Conservation (phyloP, 2,329 filamentous ascomycete species). For the Hypoxylon rubiginosum region DNA sequence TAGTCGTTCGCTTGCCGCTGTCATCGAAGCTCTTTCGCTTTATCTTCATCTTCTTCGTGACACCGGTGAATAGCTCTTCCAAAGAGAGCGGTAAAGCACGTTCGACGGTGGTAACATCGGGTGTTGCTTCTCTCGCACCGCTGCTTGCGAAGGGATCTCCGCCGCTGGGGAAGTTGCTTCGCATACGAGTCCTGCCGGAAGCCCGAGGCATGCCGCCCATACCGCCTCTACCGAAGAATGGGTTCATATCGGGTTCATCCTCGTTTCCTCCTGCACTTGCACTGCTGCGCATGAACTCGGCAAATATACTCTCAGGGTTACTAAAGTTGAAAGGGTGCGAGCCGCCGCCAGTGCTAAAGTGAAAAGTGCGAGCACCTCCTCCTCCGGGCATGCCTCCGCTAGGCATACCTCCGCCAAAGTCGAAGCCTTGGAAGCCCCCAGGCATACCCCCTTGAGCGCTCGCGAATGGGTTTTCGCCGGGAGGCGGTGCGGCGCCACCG, state of each 20-base stretch:
- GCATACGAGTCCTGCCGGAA: constrained; percentile 54
- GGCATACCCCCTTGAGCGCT: constrained; percentile 66
- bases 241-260: constrained; percentile 57
- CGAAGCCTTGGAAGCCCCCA: constrained; percentile 67
- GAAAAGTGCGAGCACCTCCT: constrained; percentile 68
- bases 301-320: constrained; percentile 86
- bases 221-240: constrained; percentile 62
- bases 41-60: constrained; percentile 97
- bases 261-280: constrained; percentile 56
- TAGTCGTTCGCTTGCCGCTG: constrained; percentile 84
- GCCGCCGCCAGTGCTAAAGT: constrained; percentile 72
- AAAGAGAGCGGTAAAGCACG: constrained; percentile 83
- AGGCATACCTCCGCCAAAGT: constrained; percentile 58
- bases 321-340: constrained; percentile 77
- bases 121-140: constrained; percentile 66
- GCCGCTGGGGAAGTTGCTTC: constrained; percentile 57
- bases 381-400: constrained; percentile 60
- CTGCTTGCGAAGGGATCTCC: constrained; percentile 45
- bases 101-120: constrained; percentile 92
- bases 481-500: constrained; percentile 78
- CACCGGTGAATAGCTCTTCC: constrained; percentile 89
- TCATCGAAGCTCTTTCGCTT: constrained; percentile 96
- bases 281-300: constrained; percentile 78
- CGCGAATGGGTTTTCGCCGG: constrained; percentile 73
- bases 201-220: constrained; percentile 60